Evolutionary conservation across 106 monocot species (phyloP), one percentile per base, ranked within the genome.

Genomic region (Xerophyta viscosa): DNA sequence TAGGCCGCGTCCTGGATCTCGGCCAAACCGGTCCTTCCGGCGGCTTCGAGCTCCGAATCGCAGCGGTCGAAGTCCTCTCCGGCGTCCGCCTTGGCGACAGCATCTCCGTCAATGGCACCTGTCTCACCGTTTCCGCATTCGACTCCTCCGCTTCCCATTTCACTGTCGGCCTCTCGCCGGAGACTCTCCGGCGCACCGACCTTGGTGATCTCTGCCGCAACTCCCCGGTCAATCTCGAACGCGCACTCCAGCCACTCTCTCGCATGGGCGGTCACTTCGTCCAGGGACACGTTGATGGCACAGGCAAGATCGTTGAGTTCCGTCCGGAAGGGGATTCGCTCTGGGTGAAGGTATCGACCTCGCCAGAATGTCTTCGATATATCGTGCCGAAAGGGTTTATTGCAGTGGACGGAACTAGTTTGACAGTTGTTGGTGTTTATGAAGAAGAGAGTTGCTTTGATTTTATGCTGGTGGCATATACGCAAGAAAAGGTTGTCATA

Each of bases 251-350:
- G 51, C 88, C 96, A 2, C 27, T 30, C 9, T 62, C 96, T 3
- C 54, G 96, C 24, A 96, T 96, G 88, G 96, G 96, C 0, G 96
- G 96, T 6, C 96, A 96, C 63, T 82, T 96, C 69, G 96, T 96
- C 14, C 96, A 96, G 73, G 96, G 88, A 2, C 96, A 96, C 45
- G 78, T 96, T 19, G 96, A 96, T 31, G 75, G 76, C 17, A 86
- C 96, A 3, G 96, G 88, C 23, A 85, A 82, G 68, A 96, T 96
- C 56, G 79, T 66, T 27, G 56, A 36, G 59, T 25, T 89, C 54
- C 41, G 47, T 19, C 59, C 74, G 6, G 96, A 96, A 57, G 79
- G 68, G 30, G 96, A 89, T 54, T 89, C 96, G 20, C 67, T 96
- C 3, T 87, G 96, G 96, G 88, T 96, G 10, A 85, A 72, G 66